Evolutionary conservation across 331 rosid genomes (phyloP).

Genomic region (Malus hybrid): DNA sequence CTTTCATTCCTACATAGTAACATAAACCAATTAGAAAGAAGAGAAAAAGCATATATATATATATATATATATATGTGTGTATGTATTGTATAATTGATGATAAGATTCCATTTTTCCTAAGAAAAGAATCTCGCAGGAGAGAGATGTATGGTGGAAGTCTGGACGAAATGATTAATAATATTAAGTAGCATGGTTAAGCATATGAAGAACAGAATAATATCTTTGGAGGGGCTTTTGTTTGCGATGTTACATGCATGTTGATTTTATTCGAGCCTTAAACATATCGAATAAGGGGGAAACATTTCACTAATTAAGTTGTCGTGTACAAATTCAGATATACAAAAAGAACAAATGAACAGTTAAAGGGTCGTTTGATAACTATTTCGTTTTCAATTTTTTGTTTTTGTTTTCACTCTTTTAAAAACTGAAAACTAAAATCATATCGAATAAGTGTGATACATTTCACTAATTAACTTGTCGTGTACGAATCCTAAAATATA

Average conservation of each 20-base stretch:
- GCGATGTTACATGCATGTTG: neutral
- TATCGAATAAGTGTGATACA: too few relatives aligned
- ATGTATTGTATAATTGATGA: neutral
- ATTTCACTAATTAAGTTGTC: neutral
- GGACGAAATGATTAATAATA: too few relatives aligned
- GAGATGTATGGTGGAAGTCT: neutral
- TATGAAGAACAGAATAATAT: slow-evolving; percentile 3
- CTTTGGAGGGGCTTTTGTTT: neutral
- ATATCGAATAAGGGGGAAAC: slow-evolving; percentile 7
- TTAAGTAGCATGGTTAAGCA: too few relatives aligned
- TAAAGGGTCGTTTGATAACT: too few relatives aligned
- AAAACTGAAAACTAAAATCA: too few relatives aligned
- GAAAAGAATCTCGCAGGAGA: slow-evolving; percentile 1
- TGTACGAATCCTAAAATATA: too few relatives aligned
- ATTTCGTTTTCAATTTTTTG: too few relatives aligned
- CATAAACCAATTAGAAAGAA: neutral
- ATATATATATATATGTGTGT: too few relatives aligned
- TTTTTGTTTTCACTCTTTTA: too few relatives aligned
- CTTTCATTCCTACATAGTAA: too few relatives aligned
- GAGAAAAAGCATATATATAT: neutral
- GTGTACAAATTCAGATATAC: neutral
- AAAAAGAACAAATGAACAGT: too few relatives aligned
- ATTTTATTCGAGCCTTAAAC: slow-evolving; percentile 5
- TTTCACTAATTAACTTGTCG: too few relatives aligned
- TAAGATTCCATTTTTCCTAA: neutral